These are phyloP conservation scores for Leucogyrophana mollusca DNA, from an alignment of 768 basidiomycete species.

Conservation along the genomic window DNA sequence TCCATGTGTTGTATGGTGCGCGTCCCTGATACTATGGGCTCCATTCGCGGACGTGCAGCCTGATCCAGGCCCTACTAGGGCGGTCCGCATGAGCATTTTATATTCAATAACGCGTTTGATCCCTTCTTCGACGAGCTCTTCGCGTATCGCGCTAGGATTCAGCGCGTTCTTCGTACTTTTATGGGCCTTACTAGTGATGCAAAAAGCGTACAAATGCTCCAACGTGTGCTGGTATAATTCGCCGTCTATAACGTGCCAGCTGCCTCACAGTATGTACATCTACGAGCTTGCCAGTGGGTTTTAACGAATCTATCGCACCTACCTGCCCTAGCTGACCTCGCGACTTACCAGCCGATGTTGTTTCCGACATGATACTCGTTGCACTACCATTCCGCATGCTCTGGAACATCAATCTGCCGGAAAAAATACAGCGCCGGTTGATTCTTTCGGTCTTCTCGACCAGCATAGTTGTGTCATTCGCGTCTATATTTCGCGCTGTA, in stretches of 20 bases:
- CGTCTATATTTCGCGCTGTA: too few species aligned
- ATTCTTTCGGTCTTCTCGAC: slow-evolving; percentile 5
- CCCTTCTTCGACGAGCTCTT: slow-evolving; percentile 13
- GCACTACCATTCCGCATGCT: slow-evolving; percentile 3
- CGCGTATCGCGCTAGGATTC: neutral
- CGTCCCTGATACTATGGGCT: neutral
- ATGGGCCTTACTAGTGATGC: slow-evolving; percentile 12
- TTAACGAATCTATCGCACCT: neutral
- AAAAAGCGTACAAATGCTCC: slow-evolving; percentile 4
- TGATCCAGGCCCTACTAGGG: slow-evolving; percentile 8
- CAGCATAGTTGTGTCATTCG: neutral
- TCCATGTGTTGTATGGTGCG: slow-evolving; percentile 21
- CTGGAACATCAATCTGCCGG: slow-evolving; percentile 5
- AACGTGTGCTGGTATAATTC: slow-evolving; percentile 10
- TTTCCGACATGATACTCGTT: slow-evolving; percentile 2
- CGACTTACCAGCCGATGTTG: slow-evolving; percentile 1
- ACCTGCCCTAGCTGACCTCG: too few species aligned
- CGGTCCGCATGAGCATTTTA: slow-evolving; percentile 23
- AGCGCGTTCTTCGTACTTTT: slow-evolving; percentile 12
- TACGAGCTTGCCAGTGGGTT: slow-evolving; percentile 7
- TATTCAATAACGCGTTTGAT: slow-evolving; percentile 23
- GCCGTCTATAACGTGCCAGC: slow-evolving; percentile 1
- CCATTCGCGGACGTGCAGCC: neutral
- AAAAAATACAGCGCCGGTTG: slow-evolving; percentile 3
- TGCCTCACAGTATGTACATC: neutral